Percentiles rank a stretch among this genome's conserved stretches.
These are phyloP conservation scores for Parietaria judaica DNA, from an alignment of 306 rosid species.

Conservation along the genomic window DNA sequence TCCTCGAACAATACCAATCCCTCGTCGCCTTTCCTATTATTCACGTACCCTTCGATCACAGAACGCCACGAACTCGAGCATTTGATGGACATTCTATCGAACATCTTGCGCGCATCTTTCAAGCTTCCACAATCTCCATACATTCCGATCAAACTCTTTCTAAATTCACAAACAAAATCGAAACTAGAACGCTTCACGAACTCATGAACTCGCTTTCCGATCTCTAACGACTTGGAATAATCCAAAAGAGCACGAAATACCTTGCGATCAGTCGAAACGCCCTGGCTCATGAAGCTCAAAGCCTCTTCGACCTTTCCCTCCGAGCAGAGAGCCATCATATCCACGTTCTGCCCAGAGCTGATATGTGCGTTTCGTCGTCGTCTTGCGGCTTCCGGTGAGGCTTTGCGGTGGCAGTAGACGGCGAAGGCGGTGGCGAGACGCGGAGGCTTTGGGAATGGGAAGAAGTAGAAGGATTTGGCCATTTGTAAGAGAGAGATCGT, in stretches of 20 bases:
- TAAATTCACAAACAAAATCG: slow-evolving; percentile 43
- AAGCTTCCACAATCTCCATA: slow-evolving; percentile 46
- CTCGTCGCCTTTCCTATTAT: slow-evolving; percentile 41
- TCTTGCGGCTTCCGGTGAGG: slow-evolving; percentile 19
- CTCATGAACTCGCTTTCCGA: slow-evolving; percentile 46
- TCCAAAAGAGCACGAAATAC: no score
- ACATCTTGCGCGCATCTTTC: slow-evolving; percentile 64
- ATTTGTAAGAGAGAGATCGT: no score
- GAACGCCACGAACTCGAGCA: slow-evolving; percentile 44
- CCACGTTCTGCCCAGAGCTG: slow-evolving; percentile 15
- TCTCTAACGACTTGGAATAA: slow-evolving; percentile 32
- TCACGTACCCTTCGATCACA: slow-evolving; percentile 54
- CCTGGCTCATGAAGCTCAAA: slow-evolving; percentile 47
- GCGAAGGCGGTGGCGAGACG: slow-evolving; percentile 21
- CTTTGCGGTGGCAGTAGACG: slow-evolving; percentile 27
- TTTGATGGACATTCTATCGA: slow-evolving; percentile 59
- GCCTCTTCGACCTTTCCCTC: slow-evolving; percentile 59
- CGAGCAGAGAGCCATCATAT: slow-evolving; percentile 45
- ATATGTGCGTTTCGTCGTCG: slow-evolving; percentile 6
- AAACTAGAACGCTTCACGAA: slow-evolving; percentile 36
- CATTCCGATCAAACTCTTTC: slow-evolving; percentile 39
- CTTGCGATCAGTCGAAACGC: slow-evolving; percentile 50
- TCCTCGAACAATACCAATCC: slow-evolving; percentile 50
- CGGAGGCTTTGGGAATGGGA: slow-evolving; percentile 10
- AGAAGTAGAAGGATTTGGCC: slow-evolving; percentile 8